phyloP scores from a whole-genome alignment of 2,329 filamentous ascomycete genomes.

The Colletotrichum brevisporum region DNA sequence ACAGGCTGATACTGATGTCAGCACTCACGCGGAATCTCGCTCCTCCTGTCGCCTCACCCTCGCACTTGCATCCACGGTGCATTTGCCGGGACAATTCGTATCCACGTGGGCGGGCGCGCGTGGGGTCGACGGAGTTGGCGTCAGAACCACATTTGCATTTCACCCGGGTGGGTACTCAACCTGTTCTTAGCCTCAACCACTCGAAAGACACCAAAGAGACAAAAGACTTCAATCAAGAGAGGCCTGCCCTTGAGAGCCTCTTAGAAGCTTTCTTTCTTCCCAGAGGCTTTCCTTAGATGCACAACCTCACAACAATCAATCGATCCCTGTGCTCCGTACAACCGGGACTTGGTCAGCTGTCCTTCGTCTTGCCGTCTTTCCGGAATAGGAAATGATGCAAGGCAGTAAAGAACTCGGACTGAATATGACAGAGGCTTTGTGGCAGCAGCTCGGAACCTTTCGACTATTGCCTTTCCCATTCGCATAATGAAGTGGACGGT shows the following conservation, averaged over 20 bases:
- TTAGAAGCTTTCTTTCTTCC: not conserved
- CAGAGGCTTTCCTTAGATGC: not conserved
- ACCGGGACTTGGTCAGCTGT: constrained; percentile 1
- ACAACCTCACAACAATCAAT: not conserved
- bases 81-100: constrained; percentile 19
- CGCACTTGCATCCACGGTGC: constrained; percentile 2
- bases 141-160: constrained; percentile 20
- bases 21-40: constrained; percentile 25
- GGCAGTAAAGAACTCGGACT: not conserved
- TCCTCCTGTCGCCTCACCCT: constrained; percentile 9
- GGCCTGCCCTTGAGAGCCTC: not conserved
- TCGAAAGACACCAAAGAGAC: no score
- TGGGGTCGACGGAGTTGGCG: constrained; percentile 17
- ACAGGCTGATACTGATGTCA: constrained; percentile 8
- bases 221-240: not conserved
- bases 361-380: not conserved
- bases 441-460: not conserved
- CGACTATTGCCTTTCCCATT: not conserved
- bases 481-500: not conserved
- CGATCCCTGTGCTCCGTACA: not conserved
- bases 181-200: not conserved
- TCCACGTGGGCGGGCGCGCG: constrained; percentile 29
- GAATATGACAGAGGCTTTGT: not conserved
- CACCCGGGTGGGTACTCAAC: constrained; percentile 28
- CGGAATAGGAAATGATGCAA: not conserved